phyloP scores from a whole-genome alignment of 2,329 filamentous ascomycete species.

The Aspergillus sp. region DNA sequence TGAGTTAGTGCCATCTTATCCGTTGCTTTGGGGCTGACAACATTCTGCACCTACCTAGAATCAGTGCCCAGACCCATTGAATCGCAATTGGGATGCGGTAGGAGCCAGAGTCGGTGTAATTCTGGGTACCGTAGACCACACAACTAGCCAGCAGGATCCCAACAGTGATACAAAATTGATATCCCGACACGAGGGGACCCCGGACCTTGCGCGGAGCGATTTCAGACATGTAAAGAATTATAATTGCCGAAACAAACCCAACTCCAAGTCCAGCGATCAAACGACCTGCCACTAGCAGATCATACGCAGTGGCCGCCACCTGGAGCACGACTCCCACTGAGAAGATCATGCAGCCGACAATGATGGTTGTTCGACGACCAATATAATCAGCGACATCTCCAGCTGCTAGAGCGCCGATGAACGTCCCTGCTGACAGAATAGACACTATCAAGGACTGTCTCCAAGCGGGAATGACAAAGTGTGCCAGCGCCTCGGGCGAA shows the following conservation, averaged over 20 bases:
- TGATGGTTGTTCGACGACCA: conserved; percentile 53
- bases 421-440: conserved; percentile 44
- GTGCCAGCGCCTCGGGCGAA: too few relatives aligned
- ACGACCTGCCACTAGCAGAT: conserved; percentile 49
- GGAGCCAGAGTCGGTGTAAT: conserved; percentile 59
- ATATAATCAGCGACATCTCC: conserved; percentile 44
- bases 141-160: conserved; percentile 71
- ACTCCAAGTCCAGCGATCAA: conserved; percentile 59
- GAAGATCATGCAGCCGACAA: conserved; percentile 32
- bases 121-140: conserved; percentile 69
- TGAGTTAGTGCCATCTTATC: not conserved
- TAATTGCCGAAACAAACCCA: conserved; percentile 68
- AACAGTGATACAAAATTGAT: conserved; percentile 78
- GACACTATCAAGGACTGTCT: conserved; percentile 61
- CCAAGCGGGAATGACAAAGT: conserved; percentile 31
- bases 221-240: conserved; percentile 73
- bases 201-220: conserved; percentile 71
- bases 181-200: conserved; percentile 72
- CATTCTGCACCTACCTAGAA: conserved; percentile 52
- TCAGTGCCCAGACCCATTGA: conserved; percentile 76
- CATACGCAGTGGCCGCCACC: conserved; percentile 26
- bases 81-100: conserved; percentile 79
- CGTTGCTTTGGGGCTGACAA: too few relatives aligned
- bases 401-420: conserved; percentile 42
- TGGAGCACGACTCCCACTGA: conserved; percentile 36